Evolutionary conservation across 2,329 filamentous ascomycete genomes (phyloP).

Genomic region (Trichoderma atrobrunneum): DNA sequence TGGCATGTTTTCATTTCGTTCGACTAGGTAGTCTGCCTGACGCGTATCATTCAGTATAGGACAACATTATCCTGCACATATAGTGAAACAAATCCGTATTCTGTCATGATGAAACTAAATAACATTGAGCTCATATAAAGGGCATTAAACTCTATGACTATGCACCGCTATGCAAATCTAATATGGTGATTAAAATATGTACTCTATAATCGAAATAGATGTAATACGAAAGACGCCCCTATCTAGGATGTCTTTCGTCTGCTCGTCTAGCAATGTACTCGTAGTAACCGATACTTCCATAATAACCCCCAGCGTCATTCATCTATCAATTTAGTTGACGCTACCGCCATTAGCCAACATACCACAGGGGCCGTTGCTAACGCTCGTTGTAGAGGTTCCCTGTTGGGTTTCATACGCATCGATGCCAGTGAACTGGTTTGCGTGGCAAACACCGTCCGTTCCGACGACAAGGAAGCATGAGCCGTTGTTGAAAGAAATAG

Average conservation of each 20-base stretch:
- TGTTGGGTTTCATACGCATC: background rate
- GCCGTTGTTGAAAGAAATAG: constrained; percentile 26
- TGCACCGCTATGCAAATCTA: background rate
- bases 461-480: background rate
- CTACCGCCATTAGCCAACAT: background rate
- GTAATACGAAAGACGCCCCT: background rate
- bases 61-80: background rate
- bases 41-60: background rate
- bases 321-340: background rate
- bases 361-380: constrained; percentile 10
- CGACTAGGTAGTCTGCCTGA: background rate
- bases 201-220: background rate
- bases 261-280: background rate
- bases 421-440: background rate
- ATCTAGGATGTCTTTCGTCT: background rate
- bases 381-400: background rate
- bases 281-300: background rate
- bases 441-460: background rate
- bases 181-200: background rate
- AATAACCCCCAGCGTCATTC: too few species aligned
- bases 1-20: background rate
- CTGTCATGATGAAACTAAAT: background rate
- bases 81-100: background rate
- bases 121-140: background rate
- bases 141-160: background rate